A percentile compares a stretch with the other conserved stretches of the same genome.
Evolutionary conservation across 331 rosid species (phyloP).

Genomic region (Erythrophleum ivorense): DNA sequence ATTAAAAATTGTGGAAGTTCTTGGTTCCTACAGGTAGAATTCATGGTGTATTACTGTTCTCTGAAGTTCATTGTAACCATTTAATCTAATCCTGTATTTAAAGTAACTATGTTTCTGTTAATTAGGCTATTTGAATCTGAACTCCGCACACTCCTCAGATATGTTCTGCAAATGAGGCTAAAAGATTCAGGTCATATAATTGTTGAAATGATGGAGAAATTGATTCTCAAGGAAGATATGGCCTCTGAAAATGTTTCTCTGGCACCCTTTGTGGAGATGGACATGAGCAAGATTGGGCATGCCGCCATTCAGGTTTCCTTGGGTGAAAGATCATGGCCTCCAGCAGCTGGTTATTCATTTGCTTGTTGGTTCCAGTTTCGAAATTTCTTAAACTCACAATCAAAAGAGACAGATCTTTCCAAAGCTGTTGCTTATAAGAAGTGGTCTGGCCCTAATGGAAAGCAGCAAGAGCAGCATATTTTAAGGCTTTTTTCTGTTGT

Average conservation of each 20-base stretch:
- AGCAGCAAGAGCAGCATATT: conserved; percentile 59
- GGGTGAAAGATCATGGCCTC: conserved; percentile 99
- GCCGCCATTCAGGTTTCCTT: conserved; percentile 97
- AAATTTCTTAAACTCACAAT: conserved; percentile 73
- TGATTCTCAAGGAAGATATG: conserved; percentile 81
- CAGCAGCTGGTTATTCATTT: conserved; percentile 99
- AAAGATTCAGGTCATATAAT: conserved; percentile 79
- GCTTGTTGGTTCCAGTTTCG: conserved; percentile 97
- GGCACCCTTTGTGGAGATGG: conserved; percentile 96
- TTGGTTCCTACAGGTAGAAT: conserved; percentile 92
- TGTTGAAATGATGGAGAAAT: conserved; percentile 89
- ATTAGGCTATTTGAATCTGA: conserved; percentile 85
- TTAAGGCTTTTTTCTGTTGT: conserved; percentile 94
- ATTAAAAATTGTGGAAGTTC: conserved; percentile 88
- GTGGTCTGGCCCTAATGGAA: conserved; percentile 57
- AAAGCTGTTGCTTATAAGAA: conserved; percentile 68
- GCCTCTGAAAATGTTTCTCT: conserved; percentile 79
- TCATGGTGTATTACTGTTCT: conserved; percentile 13
- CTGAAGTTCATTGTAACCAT: conserved; percentile 35
- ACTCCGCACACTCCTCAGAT: conserved; percentile 77
- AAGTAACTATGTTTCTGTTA: conserved; percentile 51
- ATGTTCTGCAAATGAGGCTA: conserved; percentile 81
- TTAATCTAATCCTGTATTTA: conserved; percentile 24
- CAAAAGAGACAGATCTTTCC: conserved; percentile 75
- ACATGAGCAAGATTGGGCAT: conserved; percentile 93